phyloP scores from a whole-genome alignment of 306 rosid genomes.

The Morella rubra region DNA sequence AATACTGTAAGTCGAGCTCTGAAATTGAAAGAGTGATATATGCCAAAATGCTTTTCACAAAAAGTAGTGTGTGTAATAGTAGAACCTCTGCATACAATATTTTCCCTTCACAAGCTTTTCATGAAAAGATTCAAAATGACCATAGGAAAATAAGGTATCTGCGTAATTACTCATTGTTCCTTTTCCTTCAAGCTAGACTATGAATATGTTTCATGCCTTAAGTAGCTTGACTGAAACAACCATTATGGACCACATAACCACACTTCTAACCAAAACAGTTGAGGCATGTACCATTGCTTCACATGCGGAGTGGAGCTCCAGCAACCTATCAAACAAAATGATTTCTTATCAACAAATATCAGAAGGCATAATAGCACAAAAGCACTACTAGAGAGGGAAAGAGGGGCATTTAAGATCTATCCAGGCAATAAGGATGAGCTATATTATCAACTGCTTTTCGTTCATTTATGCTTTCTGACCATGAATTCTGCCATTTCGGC shows the following conservation, averaged over 20 bases:
- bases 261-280: slow-evolving; percentile 17
- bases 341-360: slow-evolving; percentile 29
- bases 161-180: slow-evolving; percentile 5
- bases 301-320: slow-evolving; percentile 69
- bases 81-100: background rate
- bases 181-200: background rate
- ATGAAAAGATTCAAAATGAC: background rate
- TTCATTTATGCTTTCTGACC: background rate
- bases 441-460: background rate
- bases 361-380: slow-evolving; percentile 4
- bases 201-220: background rate
- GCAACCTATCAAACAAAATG: slow-evolving; percentile 67
- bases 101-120: slow-evolving; percentile 9
- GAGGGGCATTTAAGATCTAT: background rate
- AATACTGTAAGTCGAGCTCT: background rate
- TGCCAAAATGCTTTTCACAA: background rate
- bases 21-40: too few species aligned
- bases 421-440: background rate
- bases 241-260: background rate
- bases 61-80: background rate
- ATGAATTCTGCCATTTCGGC: background rate
- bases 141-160: slow-evolving; percentile 2
- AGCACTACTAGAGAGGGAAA: slow-evolving; percentile 1
- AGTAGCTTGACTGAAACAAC: background rate
- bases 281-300: slow-evolving; percentile 64